These are phyloP conservation scores for Tolypocladium cylindrosporum DNA, from an alignment of 2,329 filamentous ascomycete species.

Conservation along the genomic window DNA sequence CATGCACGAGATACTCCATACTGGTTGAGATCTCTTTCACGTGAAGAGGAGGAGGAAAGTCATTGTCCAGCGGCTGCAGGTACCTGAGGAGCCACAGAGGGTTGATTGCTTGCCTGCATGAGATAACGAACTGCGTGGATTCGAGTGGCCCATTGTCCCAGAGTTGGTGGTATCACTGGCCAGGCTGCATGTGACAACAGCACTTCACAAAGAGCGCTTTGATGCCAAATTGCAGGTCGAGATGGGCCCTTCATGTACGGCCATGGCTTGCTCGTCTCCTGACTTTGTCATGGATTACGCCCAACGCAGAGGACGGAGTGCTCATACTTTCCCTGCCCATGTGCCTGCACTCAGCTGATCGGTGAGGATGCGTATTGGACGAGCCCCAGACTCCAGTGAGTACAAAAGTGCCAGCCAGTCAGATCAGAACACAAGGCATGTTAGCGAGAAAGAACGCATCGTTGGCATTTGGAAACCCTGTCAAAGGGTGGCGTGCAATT, in stretches of 20 bases:
- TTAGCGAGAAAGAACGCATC: not conserved
- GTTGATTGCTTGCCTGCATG: too few relatives aligned
- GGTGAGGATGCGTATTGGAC: not conserved
- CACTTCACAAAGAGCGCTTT: not conserved
- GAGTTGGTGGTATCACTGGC: too few relatives aligned
- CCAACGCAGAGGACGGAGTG: not conserved
- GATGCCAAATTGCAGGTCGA: not conserved
- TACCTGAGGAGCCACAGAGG: not conserved
- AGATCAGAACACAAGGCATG: not conserved
- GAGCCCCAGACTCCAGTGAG: not conserved
- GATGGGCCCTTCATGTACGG: not conserved
- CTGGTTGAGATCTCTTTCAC: not conserved
- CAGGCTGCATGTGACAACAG: not conserved
- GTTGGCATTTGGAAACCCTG: not conserved
- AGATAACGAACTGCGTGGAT: not conserved
- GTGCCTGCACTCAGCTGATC: not conserved
- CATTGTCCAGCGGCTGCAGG: not conserved
- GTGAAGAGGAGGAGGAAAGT: not conserved
- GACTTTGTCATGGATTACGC: too few relatives aligned
- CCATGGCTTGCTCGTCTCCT: not conserved
- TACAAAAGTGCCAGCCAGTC: not conserved
- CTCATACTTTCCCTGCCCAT: not conserved
- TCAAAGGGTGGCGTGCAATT: not conserved
- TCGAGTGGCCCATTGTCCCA: not conserved
- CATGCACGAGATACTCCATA: not conserved